Evolutionary conservation across 2,329 filamentous ascomycete species (phyloP).

Genomic region (Cercospora beticola): DNA sequence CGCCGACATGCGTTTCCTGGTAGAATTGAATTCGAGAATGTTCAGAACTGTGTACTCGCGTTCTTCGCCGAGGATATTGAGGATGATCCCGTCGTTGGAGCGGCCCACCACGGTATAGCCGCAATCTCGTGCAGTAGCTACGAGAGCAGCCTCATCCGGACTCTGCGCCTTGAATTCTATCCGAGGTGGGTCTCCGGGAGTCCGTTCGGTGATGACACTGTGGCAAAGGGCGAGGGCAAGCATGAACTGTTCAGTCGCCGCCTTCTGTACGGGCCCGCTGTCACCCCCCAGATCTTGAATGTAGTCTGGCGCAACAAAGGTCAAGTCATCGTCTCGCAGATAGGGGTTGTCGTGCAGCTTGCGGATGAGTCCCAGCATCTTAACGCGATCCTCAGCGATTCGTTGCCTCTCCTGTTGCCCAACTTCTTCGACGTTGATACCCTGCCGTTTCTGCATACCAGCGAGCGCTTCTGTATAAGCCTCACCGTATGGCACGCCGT

Average conservation of each 20-base stretch:
- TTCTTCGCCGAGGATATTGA: constrained; percentile 87
- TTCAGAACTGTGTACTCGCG: constrained; percentile 84
- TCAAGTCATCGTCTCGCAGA: constrained; percentile 82
- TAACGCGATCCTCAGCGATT: constrained; percentile 73
- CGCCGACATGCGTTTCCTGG: constrained; percentile 94
- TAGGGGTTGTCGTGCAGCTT: constrained; percentile 86
- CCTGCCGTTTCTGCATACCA: constrained; percentile 89
- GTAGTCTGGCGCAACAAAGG: constrained; percentile 89
- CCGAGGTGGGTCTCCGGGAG: constrained; percentile 83
- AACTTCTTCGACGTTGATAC: constrained; percentile 82
- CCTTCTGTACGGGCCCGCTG: constrained; percentile 72
- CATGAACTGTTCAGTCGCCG: constrained; percentile 88
- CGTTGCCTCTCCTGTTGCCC: constrained; percentile 68
- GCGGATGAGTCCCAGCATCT: constrained; percentile 71
- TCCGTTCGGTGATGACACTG: constrained; percentile 87
- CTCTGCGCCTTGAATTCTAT: constrained; percentile 97
- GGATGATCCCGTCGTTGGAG: constrained; percentile 73
- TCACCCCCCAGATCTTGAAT: constrained; percentile 78
- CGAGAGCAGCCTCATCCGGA: constrained; percentile 91
- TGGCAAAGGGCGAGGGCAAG: constrained; percentile 92
- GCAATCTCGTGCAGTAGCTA: constrained; percentile 90
- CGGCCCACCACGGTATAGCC: constrained; percentile 89
- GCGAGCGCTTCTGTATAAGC: constrained; percentile 96
- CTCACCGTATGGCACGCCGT: constrained; percentile 93
- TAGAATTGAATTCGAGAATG: constrained; percentile 96